Conservation (phyloP, 371 early-diverging fungal species). For the Lichtheimia ramosa region DNA sequence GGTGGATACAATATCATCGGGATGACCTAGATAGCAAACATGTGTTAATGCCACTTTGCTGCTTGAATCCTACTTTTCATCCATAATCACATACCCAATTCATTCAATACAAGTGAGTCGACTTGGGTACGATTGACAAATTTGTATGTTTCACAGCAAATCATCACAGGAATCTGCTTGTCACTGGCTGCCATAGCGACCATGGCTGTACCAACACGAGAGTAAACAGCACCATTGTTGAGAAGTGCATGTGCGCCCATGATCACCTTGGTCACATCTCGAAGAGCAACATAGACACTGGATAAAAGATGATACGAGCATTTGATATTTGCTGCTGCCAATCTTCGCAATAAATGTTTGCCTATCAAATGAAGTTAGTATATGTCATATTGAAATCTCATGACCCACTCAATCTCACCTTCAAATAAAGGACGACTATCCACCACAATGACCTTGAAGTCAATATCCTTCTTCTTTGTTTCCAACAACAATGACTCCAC, state of each 20-base stretch:
- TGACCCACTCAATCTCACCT: constrained; percentile 47
- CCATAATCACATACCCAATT: constrained; percentile 70
- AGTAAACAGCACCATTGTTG: constrained; percentile 91
- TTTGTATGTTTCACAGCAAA: constrained; percentile 95
- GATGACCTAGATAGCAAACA: constrained; percentile 53
- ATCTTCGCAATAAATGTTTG: constrained; percentile 62
- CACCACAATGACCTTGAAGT: constrained; percentile 91
- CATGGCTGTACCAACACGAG: constrained; percentile 90
- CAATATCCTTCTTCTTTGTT: constrained; percentile 74
- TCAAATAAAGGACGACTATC: constrained; percentile 92
- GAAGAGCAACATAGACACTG: constrained; percentile 74
- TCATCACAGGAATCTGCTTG: constrained; percentile 91
- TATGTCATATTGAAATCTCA: too few relatives aligned
- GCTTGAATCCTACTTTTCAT: not conserved
- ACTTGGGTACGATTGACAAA: constrained; percentile 91
- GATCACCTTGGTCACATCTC: constrained; percentile 89
- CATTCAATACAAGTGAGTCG: constrained; percentile 96
- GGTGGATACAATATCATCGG: constrained; percentile 75
- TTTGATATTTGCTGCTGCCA: constrained; percentile 70
- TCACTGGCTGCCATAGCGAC: constrained; percentile 91
- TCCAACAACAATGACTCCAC: constrained; percentile 77
- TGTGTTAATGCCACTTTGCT: not conserved
- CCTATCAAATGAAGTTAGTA: constrained; percentile 36
- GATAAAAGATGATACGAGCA: constrained; percentile 77
- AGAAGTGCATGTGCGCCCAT: constrained; percentile 92